phyloP scores from a whole-genome alignment of 805 yeast genomes.

The Starmerella cellae region DNA sequence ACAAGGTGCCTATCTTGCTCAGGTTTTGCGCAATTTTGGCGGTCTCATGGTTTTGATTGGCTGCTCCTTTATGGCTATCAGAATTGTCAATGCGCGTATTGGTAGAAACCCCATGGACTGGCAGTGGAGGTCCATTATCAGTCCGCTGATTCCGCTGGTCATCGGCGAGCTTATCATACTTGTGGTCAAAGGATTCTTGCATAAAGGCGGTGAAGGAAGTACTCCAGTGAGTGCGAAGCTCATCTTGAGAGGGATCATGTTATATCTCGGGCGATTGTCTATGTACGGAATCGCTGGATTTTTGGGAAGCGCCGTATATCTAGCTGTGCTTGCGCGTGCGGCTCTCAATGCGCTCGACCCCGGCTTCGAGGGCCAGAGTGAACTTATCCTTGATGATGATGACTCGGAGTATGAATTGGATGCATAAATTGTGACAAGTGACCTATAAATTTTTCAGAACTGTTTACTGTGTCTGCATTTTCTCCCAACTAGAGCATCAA shows the following conservation, averaged over 20 bases:
- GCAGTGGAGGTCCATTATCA: slow-evolving; percentile 20
- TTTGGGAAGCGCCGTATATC: slow-evolving; percentile 19
- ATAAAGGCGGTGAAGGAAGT: neutral
- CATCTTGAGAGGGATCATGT: neutral
- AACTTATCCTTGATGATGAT: slow-evolving; percentile 22
- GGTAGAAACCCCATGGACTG: slow-evolving; percentile 15
- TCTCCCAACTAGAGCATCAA: too few species aligned
- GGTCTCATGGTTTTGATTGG: slow-evolving; percentile 18
- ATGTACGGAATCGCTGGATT: slow-evolving; percentile 19
- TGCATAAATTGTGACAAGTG: too few species aligned
- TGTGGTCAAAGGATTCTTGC: neutral
- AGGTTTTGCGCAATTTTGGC: slow-evolving; percentile 15
- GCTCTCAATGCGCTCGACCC: slow-evolving; percentile 21
- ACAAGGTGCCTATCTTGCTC: slow-evolving; percentile 13
- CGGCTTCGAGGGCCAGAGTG: slow-evolving; percentile 21
- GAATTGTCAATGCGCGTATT: slow-evolving; percentile 13
- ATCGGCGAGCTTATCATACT: slow-evolving; percentile 1
- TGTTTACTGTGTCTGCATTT: too few species aligned
- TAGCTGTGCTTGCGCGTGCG: slow-evolving; percentile 20
- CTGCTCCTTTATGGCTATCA: slow-evolving; percentile 17
- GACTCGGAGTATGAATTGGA: slow-evolving; percentile 18
- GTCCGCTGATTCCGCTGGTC: slow-evolving; percentile 9
- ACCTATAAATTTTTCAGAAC: too few species aligned
- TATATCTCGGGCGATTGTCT: slow-evolving; percentile 1
- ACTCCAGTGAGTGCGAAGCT: neutral